Conservation (phyloP, 495 filamentous ascomycete genomes). For the Aspergillus carlsbadensis region DNA sequence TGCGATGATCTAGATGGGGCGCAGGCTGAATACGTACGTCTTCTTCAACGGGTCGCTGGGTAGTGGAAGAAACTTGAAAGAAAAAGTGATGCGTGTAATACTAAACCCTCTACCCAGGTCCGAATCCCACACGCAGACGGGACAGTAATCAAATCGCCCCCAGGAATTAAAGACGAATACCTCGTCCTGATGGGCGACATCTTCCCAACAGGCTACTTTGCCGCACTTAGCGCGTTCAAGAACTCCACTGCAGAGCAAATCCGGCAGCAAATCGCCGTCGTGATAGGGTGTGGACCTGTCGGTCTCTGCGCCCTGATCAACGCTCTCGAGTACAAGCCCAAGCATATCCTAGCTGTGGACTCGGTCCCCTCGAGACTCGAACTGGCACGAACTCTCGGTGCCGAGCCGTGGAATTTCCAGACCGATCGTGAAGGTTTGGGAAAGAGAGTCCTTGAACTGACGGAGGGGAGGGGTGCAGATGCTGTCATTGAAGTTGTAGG, state of each 20-base stretch:
- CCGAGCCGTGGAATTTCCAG: conserved; percentile 82
- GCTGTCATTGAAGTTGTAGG: conserved; percentile 92
- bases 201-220: conserved; percentile 86
- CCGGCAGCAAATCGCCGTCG: conserved; percentile 67
- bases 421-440: conserved; percentile 66
- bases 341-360: conserved; percentile 83
- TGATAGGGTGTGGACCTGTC: conserved; percentile 88
- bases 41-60: background rate
- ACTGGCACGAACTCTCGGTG: conserved; percentile 73
- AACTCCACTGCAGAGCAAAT: conserved; percentile 61
- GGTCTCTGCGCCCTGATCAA: conserved; percentile 87
- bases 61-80: background rate
- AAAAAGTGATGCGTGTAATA: conserved; percentile 2
- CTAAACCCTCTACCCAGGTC: conserved; percentile 39
- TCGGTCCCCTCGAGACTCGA: conserved; percentile 75
- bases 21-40: conserved; percentile 77
- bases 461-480: conserved; percentile 83
- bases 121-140: conserved; percentile 83
- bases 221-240: conserved; percentile 78
- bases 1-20: conserved; percentile 73
- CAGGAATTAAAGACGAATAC: conserved; percentile 70
- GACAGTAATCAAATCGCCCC: conserved; percentile 74
- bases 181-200: conserved; percentile 67
- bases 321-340: conserved; percentile 75
- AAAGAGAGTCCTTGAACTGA: conserved; percentile 71